These are phyloP conservation scores for Strobilomyces dryophilus DNA, from an alignment of 768 basidiomycete genomes.

Conservation along the genomic window DNA sequence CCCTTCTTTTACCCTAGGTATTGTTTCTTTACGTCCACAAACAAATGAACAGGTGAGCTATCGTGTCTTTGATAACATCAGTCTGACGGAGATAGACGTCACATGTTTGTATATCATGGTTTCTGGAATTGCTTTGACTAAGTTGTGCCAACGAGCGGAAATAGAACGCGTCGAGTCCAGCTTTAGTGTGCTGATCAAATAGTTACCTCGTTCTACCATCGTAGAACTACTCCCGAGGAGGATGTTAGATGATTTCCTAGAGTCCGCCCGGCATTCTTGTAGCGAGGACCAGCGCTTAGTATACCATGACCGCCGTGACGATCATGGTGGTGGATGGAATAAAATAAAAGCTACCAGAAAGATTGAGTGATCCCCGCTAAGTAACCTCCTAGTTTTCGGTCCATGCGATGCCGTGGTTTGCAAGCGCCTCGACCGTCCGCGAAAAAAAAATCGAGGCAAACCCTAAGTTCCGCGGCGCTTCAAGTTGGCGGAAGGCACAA, in stretches of 20 bases:
- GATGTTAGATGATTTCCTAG: slow-evolving; percentile 28
- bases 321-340: slow-evolving; percentile 15
- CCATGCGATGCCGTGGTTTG: no score
- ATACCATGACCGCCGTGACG: slow-evolving; percentile 37
- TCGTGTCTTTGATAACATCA: not conserved
- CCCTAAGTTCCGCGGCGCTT: no score
- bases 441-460: no score
- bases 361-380: no score
- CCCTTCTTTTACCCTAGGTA: no score
- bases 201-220: slow-evolving; percentile 32
- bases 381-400: no score
- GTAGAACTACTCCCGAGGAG: slow-evolving; percentile 8
- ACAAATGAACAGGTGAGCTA: slow-evolving; percentile 35
- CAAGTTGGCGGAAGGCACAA: no score
- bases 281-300: slow-evolving; percentile 23
- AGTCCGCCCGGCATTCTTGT: no score
- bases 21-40: not conserved
- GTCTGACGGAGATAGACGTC: slow-evolving; percentile 20
- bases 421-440: no score
- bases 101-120: slow-evolving; percentile 38
- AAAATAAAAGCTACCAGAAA: no score
- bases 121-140: not conserved
- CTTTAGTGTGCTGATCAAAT: not conserved
- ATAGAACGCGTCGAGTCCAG: slow-evolving; percentile 24
- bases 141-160: not conserved